phyloP scores from a whole-genome alignment of 345 rosid species.

The Sisymbrium altissimum region DNA sequence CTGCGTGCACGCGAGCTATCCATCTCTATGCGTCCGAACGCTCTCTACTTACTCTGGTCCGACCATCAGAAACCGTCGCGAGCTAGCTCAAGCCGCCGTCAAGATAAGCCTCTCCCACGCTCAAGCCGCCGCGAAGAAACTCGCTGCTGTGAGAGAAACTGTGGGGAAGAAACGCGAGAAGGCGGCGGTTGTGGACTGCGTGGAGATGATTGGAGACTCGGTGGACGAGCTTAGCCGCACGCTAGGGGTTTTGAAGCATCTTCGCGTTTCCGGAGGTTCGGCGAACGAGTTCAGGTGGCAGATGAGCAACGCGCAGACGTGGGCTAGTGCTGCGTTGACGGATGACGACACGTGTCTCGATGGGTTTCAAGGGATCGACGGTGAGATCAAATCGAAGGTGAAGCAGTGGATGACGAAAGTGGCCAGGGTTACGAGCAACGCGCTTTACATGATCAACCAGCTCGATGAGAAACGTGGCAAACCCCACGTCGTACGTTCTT shows the following conservation, averaged over 20 bases:
- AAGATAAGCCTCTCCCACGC: constrained; percentile 58
- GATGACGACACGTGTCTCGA: constrained; percentile 88
- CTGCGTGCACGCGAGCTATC: constrained; percentile 74
- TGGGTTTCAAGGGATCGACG: constrained; percentile 54
- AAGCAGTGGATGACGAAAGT: constrained; percentile 53
- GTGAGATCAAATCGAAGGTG: constrained; percentile 43
- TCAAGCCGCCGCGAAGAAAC: constrained; percentile 33
- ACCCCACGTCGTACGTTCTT: constrained; percentile 22
- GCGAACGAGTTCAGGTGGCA: constrained; percentile 51
- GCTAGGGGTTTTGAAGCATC: constrained; percentile 53
- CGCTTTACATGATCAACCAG: constrained; percentile 72
- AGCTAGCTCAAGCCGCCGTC: constrained; percentile 72
- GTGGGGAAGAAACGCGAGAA: constrained; percentile 40
- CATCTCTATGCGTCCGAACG: constrained; percentile 59
- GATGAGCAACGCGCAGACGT: constrained; percentile 77
- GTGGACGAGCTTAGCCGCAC: constrained; percentile 62
- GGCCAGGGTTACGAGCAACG: constrained; percentile 77
- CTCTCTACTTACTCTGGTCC: constrained; percentile 69
- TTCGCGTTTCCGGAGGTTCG: constrained; percentile 19
- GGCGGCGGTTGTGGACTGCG: constrained; percentile 62
- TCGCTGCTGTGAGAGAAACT: constrained; percentile 25
- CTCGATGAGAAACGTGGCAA: constrained; percentile 42
- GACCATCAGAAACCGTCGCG: constrained; percentile 54
- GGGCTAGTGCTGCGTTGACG: constrained; percentile 86
- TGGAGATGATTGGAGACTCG: constrained; percentile 65